A percentile compares a stretch with the other conserved stretches of the same genome.
phyloP scores from a whole-genome alignment of 106 monocot genomes.

The Acorus gramineus region DNA sequence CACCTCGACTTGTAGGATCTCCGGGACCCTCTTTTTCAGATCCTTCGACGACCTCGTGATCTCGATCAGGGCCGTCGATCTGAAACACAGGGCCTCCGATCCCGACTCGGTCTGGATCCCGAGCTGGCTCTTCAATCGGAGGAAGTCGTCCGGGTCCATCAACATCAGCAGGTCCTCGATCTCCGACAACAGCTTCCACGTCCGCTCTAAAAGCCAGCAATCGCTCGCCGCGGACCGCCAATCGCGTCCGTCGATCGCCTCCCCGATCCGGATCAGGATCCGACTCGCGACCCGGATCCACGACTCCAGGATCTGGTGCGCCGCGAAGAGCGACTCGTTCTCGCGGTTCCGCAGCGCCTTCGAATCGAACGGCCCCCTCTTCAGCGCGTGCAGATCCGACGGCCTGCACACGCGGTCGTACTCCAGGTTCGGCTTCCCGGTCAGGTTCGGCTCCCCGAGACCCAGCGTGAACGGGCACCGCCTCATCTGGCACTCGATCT shows the following conservation, averaged over 20 bases:
- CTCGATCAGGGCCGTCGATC: constrained; percentile 41
- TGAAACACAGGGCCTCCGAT: constrained; percentile 38
- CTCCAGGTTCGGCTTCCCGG: constrained; percentile 39
- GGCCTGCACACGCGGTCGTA: constrained; percentile 42
- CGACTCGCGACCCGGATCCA: constrained; percentile 44
- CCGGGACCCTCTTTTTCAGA: constrained; percentile 47
- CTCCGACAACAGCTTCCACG: constrained; percentile 64
- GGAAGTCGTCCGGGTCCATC: constrained; percentile 79
- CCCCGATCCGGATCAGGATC: constrained; percentile 23
- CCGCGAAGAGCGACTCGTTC: constrained; percentile 37
- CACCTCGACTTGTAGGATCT: constrained; percentile 63
- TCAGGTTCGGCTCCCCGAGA: constrained; percentile 47
- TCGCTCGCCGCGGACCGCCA: constrained; percentile 52
- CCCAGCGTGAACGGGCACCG: constrained; percentile 40
- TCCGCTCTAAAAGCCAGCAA: constrained; percentile 60
- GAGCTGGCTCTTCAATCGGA: constrained; percentile 57
- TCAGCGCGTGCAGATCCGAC: constrained; percentile 33
- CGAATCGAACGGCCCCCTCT: constrained; percentile 22
- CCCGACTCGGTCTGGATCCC: constrained; percentile 14
- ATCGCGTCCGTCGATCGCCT: constrained; percentile 17
- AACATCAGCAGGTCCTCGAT: constrained; percentile 60
- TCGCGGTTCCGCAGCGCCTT: constrained; percentile 31
- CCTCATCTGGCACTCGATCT: constrained; percentile 50
- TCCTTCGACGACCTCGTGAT: constrained; percentile 34
- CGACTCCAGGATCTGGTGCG: constrained; percentile 67